Evolutionary conservation across 805 yeast species (phyloP).

Genomic region (Maudiozyma pseudohumilis): DNA sequence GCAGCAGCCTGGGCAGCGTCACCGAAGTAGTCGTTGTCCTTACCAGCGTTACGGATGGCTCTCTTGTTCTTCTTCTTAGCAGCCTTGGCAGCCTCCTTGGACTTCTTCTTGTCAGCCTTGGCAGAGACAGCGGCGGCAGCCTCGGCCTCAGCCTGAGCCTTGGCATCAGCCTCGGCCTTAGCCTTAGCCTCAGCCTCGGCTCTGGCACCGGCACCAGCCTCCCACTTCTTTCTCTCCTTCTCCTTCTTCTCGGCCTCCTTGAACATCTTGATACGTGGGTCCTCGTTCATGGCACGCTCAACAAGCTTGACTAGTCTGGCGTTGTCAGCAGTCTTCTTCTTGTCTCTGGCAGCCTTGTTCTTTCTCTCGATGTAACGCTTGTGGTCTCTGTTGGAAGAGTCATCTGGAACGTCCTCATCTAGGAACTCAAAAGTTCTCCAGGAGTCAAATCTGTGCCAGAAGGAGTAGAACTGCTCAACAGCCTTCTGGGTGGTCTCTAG

Average conservation of each 20-base stretch:
- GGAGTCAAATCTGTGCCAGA: constrained; percentile 90
- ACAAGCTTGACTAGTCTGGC: constrained; percentile 78
- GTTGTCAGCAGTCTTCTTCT: constrained; percentile 95
- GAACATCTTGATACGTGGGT: constrained; percentile 89
- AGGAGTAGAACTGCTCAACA: constrained; percentile 79
- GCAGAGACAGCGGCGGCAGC: constrained; percentile 50
- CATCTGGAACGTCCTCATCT: constrained; percentile 99
- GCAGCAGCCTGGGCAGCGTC: constrained; percentile 56
- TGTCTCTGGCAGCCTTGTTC: constrained; percentile 92
- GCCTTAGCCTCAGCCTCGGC: constrained; percentile 90
- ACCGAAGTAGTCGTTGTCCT: constrained; percentile 80
- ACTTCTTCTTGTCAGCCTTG: constrained; percentile 79
- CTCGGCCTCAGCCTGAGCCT: constrained; percentile 66
- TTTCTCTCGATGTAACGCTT: constrained; percentile 97
- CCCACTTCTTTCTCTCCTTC: constrained; percentile 94
- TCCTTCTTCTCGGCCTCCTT: constrained; percentile 91
- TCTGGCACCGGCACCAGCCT: constrained; percentile 94
- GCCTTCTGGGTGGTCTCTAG: constrained; percentile 60
- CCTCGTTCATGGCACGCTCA: constrained; percentile 80
- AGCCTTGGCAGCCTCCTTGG: constrained; percentile 84
- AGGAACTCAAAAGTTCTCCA: constrained; percentile 98
- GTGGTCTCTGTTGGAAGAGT: constrained; percentile 97
- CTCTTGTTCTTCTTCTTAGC: constrained; percentile 96
- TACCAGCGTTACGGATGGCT: constrained; percentile 67
- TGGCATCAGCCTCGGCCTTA: constrained; percentile 82